A percentile compares a stretch with the other conserved stretches of the same genome.
Conservation (phyloP, 768 basidiomycete genomes). For the Phanerodontia chrysosporium region DNA sequence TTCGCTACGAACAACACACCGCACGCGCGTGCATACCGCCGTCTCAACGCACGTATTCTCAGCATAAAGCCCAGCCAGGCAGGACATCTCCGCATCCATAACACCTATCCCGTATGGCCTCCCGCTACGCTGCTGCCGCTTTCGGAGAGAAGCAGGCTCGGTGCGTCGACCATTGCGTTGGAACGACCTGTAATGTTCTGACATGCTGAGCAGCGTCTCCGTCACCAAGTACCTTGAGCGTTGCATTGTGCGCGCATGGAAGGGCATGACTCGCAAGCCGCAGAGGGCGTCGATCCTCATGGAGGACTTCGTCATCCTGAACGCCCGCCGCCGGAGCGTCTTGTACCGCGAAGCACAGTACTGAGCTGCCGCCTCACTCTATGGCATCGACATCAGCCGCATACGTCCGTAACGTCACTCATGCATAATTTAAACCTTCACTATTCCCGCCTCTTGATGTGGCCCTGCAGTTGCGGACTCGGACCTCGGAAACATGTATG, state of each 20-base stretch:
- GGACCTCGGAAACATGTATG: background rate
- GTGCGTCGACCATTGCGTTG: slow-evolving; percentile 9
- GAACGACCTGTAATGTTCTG: background rate
- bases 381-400: background rate
- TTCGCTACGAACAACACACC: background rate
- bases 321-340: slow-evolving; percentile 49
- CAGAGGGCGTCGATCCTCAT: slow-evolving; percentile 51
- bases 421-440: background rate
- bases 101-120: slow-evolving; percentile 12
- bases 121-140: slow-evolving; percentile 13
- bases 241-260: slow-evolving; percentile 58
- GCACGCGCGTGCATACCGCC: background rate
- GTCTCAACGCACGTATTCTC: background rate
- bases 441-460: background rate
- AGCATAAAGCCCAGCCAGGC: background rate
- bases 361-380: background rate
- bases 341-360: slow-evolving; percentile 30
- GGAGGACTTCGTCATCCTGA: slow-evolving; percentile 61
- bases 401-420: background rate
- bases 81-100: background rate
- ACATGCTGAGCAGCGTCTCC: slow-evolving; percentile 21
- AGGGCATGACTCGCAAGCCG: slow-evolving; percentile 49
- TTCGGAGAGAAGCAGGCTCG: slow-evolving; percentile 17
- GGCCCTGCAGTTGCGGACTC: background rate
- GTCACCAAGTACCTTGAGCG: slow-evolving; percentile 51